phyloP scores from a whole-genome alignment of 352 stramenopile genomes.

The Pythium utonaiense region DNA sequence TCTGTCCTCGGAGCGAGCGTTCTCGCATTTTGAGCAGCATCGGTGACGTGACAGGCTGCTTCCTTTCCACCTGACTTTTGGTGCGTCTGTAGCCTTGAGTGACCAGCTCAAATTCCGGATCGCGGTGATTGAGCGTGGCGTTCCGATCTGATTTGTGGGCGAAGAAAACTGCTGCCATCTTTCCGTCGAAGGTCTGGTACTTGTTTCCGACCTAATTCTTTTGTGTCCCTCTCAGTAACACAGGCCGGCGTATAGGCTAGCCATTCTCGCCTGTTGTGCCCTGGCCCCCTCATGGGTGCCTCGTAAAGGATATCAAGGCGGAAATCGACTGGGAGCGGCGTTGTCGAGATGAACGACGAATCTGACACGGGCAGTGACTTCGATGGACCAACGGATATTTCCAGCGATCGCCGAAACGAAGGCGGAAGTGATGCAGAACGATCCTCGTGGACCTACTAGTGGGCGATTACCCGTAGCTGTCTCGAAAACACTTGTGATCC shows the following conservation, averaged over 20 bases:
- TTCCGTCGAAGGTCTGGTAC: constrained; percentile 20
- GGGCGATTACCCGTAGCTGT: no score
- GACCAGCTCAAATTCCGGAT: constrained; percentile 26
- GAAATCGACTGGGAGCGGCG: no score
- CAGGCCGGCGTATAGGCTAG: constrained; percentile 17
- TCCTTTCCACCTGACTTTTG: constrained; percentile 21
- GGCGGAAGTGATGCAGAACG: no score
- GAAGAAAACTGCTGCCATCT: constrained; percentile 24
- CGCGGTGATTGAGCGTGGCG: constrained; percentile 20
- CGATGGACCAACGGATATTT: no score
- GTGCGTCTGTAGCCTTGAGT: constrained; percentile 21
- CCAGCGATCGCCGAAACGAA: no score
- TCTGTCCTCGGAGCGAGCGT: background rate
- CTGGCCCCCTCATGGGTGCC: constrained; percentile 16
- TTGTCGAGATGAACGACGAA: no score
- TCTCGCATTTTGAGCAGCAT: constrained; percentile 21
- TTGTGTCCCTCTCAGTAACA: constrained; percentile 18
- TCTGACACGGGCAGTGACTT: no score
- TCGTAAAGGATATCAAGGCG: no score
- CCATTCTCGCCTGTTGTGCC: constrained; percentile 18
- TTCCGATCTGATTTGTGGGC: constrained; percentile 19
- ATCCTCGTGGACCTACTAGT: no score
- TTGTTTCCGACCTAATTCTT: constrained; percentile 18
- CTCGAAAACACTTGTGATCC: no score
- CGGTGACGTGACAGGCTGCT: constrained; percentile 29